Percentiles rank a stretch among this genome's conserved stretches.
Conservation (phyloP, 2,329 filamentous ascomycete genomes). For the Calonectria pauciramosa region DNA sequence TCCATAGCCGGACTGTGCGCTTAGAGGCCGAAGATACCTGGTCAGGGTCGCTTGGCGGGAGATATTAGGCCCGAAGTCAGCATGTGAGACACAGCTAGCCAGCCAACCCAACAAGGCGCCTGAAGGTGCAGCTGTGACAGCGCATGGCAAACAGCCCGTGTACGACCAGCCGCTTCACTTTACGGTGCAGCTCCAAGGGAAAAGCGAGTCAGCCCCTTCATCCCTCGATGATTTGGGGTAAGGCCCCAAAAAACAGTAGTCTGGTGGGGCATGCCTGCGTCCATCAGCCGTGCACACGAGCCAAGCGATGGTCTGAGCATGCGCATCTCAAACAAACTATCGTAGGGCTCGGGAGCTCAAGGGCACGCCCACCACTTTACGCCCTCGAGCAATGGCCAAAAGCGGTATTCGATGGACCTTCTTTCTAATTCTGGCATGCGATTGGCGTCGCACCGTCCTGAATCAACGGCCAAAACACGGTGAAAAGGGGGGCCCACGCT, state of each 20-base stretch:
- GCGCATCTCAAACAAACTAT: neutral
- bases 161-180: neutral
- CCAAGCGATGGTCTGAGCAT: neutral
- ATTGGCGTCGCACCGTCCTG: neutral
- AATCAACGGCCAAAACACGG: neutral
- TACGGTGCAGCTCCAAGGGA: neutral
- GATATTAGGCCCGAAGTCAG: neutral
- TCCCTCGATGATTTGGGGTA: neutral
- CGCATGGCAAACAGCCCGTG: neutral
- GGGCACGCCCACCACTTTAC: neutral
- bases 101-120: neutral
- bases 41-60: neutral
- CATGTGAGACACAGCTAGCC: neutral
- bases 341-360: neutral
- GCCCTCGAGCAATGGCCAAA: neutral
- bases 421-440: neutral
- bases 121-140: neutral
- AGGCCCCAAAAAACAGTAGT: neutral
- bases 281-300: neutral
- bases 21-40: neutral
- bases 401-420: neutral
- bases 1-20: neutral
- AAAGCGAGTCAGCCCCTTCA: neutral
- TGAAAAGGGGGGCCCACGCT: neutral
- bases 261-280: neutral